Evolutionary conservation across 1,284 basidiomycete genomes (phyloP).

Genomic region (Irpex rosettiformis): DNA sequence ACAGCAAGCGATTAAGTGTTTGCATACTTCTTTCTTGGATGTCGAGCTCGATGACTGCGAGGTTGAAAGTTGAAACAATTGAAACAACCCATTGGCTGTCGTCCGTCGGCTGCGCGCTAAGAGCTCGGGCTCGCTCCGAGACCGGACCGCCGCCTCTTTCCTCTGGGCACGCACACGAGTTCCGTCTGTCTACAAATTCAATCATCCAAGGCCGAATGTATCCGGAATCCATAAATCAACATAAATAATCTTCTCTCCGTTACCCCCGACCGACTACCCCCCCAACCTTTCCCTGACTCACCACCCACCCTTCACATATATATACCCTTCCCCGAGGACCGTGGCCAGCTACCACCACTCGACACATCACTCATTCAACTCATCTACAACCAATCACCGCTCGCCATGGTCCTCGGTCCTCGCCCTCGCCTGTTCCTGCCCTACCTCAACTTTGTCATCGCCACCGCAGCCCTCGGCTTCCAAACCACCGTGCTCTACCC

Average conservation of each 20-base stretch:
- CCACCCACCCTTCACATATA: too few species aligned
- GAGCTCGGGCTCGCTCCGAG: too few species aligned
- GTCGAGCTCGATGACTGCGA: too few species aligned
- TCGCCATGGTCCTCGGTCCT: conserved; percentile 5
- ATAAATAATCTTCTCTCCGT: background rate
- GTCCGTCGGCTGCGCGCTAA: too few species aligned
- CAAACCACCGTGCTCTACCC: conserved; percentile 27
- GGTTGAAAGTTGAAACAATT: too few species aligned
- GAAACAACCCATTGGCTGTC: too few species aligned
- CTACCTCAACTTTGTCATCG: conserved; percentile 25
- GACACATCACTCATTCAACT: background rate
- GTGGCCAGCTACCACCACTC: background rate
- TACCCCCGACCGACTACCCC: background rate
- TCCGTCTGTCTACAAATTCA: background rate
- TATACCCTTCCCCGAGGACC: background rate
- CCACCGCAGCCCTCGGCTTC: conserved; percentile 23
- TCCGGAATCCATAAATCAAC: background rate
- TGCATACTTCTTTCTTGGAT: too few species aligned
- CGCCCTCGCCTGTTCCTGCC: conserved; percentile 15
- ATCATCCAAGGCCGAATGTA: background rate
- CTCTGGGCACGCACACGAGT: background rate
- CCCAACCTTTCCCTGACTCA: background rate
- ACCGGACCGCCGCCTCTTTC: too few species aligned
- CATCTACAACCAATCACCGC: background rate
- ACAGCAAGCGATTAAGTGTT: conserved; percentile 85